Percentiles rank a stretch among this genome's conserved stretches.
phyloP scores from a whole-genome alignment of 139 green algal species.

The Ulvella scutata region DNA sequence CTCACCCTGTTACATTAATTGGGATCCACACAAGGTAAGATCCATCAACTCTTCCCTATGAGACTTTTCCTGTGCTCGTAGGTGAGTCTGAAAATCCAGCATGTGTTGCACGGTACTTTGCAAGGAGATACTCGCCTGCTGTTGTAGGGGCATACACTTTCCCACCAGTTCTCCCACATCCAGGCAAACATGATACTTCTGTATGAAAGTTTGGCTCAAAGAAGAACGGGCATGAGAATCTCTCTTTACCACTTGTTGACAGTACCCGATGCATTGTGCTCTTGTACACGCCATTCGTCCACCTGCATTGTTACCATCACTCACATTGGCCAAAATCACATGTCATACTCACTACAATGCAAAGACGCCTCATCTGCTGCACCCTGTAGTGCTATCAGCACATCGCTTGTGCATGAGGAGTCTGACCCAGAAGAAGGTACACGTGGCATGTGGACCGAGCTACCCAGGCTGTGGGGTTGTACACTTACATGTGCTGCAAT shows the following conservation, averaged over 20 bases:
- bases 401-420: neutral
- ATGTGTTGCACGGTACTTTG: constrained; percentile 57
- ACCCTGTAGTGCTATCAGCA: neutral
- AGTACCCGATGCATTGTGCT: constrained; percentile 76
- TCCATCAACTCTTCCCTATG: too few species aligned
- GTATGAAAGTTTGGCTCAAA: constrained; percentile 56
- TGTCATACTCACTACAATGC: neutral
- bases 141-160: constrained; percentile 44
- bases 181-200: constrained; percentile 45
- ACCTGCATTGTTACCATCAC: constrained; percentile 16
- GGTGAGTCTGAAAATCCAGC: too few species aligned
- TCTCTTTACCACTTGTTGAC: constrained; percentile 36
- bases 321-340: neutral
- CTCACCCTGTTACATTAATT: too few species aligned
- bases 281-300: constrained; percentile 56
- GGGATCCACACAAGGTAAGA: too few species aligned
- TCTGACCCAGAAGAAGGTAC: neutral
- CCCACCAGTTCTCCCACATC: constrained; percentile 22
- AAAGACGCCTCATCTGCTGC: neutral
- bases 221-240: constrained; percentile 73
- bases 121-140: constrained; percentile 47
- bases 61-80: too few species aligned
- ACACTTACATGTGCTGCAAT: too few species aligned
- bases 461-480: too few species aligned
- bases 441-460: too few species aligned